Evolutionary conservation across 495 filamentous ascomycete genomes (phyloP).

Genomic region (Xylaria intraflava): DNA sequence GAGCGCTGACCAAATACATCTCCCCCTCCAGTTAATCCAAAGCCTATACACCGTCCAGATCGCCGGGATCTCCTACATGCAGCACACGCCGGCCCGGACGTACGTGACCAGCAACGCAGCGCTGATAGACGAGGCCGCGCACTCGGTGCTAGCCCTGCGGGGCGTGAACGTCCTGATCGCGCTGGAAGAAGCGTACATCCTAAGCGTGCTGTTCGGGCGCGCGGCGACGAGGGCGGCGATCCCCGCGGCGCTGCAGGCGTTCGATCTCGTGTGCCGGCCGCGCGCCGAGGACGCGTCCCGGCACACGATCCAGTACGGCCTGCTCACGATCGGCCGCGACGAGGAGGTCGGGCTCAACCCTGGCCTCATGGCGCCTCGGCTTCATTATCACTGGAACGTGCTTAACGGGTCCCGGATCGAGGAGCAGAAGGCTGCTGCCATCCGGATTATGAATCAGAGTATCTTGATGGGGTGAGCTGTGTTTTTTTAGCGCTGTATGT

Average conservation of each 20-base stretch:
- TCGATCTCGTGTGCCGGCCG: conserved; percentile 21
- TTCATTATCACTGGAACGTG: conserved; percentile 17
- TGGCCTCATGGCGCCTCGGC: conserved; percentile 13
- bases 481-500: too few species aligned
- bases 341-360: conserved; percentile 20
- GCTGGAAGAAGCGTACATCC: conserved; percentile 21
- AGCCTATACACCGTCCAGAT: conserved; percentile 27
- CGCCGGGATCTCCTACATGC: conserved; percentile 17
- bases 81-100: conserved; percentile 19
- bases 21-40: conserved; percentile 20
- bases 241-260: conserved; percentile 21
- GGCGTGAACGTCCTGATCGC: conserved; percentile 13
- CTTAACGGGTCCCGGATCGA: conserved; percentile 13
- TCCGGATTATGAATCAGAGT: conserved; percentile 19
- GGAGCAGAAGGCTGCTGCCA: conserved; percentile 8
- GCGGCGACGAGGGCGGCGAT: conserved; percentile 16
- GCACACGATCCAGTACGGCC: conserved; percentile 12
- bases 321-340: conserved; percentile 15
- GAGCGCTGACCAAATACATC: background rate
- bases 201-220: conserved; percentile 18
- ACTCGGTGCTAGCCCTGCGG: conserved; percentile 20
- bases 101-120: conserved; percentile 19
- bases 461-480: background rate
- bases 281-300: conserved; percentile 17
- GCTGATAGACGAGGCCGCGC: conserved; percentile 23